A percentile compares a stretch with the other conserved stretches of the same genome.
phyloP scores from a whole-genome alignment of 371 early-diverging fungal genomes.

The Mortierella sp. region DNA sequence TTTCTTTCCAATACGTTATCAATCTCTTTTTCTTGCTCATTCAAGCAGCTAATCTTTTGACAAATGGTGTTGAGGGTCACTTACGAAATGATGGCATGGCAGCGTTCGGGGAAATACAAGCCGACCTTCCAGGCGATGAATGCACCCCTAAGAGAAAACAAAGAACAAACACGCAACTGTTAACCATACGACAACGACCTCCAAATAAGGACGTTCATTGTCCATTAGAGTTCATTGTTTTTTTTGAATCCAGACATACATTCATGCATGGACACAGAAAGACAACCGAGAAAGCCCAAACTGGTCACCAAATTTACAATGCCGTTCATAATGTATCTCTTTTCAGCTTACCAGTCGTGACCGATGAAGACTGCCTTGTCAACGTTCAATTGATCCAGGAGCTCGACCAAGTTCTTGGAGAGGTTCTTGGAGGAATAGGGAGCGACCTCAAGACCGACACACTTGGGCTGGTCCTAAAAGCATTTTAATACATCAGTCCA shows the following conservation, averaged over 20 bases:
- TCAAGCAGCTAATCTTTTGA: no score
- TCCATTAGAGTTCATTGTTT: no score
- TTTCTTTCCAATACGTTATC: no score
- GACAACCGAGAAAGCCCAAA: no score
- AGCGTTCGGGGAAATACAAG: slow-evolving; percentile 28
- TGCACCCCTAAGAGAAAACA: slow-evolving; percentile 16
- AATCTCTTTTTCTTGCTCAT: no score
- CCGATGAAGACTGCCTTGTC: slow-evolving; percentile 28
- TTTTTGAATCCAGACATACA: no score
- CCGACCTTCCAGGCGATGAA: slow-evolving; percentile 20
- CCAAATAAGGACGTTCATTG: no score
- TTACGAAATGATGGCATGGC: slow-evolving; percentile 28
- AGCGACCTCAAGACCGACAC: slow-evolving; percentile 8
- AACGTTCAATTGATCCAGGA: slow-evolving; percentile 29
- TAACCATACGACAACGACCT: no score
- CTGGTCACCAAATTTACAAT: no score
- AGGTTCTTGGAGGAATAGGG: slow-evolving; percentile 22
- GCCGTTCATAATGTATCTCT: no score
- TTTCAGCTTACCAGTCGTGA: slow-evolving; percentile 26
- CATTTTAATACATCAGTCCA: no score
- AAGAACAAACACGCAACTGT: background rate
- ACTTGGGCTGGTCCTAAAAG: slow-evolving; percentile 23
- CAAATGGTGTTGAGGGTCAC: background rate
- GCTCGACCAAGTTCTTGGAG: slow-evolving; percentile 12
- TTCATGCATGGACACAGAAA: no score